Evolutionary conservation across 768 basidiomycete species (phyloP), one percentile per base, ranked within the genome.

Genomic region (Cyclocybe cylindracea): DNA sequence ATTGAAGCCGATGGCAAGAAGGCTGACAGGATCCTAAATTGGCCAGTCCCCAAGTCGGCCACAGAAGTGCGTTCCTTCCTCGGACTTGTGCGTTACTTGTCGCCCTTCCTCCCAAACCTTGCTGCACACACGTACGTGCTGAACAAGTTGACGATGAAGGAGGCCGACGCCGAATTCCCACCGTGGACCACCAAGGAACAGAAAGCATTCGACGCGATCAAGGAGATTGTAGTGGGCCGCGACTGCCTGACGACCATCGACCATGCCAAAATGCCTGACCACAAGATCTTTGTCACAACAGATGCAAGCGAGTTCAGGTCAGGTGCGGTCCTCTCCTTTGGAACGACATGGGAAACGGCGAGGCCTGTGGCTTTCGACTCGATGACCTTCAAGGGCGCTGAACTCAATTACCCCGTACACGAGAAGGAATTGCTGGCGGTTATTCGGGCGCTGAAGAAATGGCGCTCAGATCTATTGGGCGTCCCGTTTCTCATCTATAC

Each of bases 361-460:
- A 53, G 68, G 3, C 75, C 70, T 0, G 69, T 67, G 44, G 54
- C 64, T 35, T 58, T 59, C 48, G 40, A 69, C 55, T 75, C 50
- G 1, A 16, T 13, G 33, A 57, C 48, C 7, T 61, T 64, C 29
- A 66, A 58, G 37, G 53, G 37, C 39, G 64, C 70, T 0, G 53
- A 60, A 35, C 33, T 10, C 10, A 73, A 75, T 44, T 77, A 76
- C 38, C 69, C 71, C 0, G 63, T 70, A 0, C 71, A 76, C 39
- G 65, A 76, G 48, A 67, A 71, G 48, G 72, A 76, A 49, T 49
- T 76, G 0, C 50, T 74, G 0, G 71, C 73, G 0, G 70, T 78
- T 10, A 56, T 77, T 0, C 54, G 64, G 4, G 67, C 69, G 0
- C 55, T 69, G 0, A 53, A 63, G 36, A 59, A 61, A 18, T 74